Evolutionary conservation across 2,329 filamentous ascomycete species (phyloP), one percentile per base, ranked within the genome.

Genomic region (Xylaria sp.): DNA sequence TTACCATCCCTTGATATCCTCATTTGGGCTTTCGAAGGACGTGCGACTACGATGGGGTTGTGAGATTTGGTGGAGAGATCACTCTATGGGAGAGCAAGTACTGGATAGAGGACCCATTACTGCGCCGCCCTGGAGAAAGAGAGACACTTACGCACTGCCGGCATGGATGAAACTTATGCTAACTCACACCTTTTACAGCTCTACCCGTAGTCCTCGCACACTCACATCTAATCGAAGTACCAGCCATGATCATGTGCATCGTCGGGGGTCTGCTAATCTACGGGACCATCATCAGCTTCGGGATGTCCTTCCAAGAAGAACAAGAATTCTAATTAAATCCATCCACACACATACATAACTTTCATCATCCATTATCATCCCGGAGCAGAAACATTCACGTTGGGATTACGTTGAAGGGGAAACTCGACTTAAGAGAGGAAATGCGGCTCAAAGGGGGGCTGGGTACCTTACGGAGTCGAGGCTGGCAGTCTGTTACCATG

Each of bases 251-350:
- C 79, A 99, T 99, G 96, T 97, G 93, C 62, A 92, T 99, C 76
- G 83, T 95, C 62, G 96, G 96, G 34, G 96, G 96, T 62, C 85
- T 98, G 69, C 84, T 99, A 79, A 99, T 99, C 80, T 99, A 99
- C 83, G 93, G 94, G 66, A 99, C 96, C 58, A 98, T 99, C 80
- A 97, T 99, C 83, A 96, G 92, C 84, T 99, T 99, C 82, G 91
- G 92, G 74, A 92, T 98, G 90, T 99, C 98, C 85, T 99, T 99
- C 86, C 92, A 95, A 80, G 94, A 98, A 82, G 94, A 98, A 80
- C 92, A 97, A 79, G 96, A 98, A 76, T 99, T 98, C 81, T 98
- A 83, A 83, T 61, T 57, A 51, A 56, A 46, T 57, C 31, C 31
- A 46, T 57, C 31, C 31, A 23, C 37, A 39, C 44, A 60, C 31